Base-by-base conservation (phyloP, 2,329 filamentous ascomycete genomes). In the Lasiodiplodia sp. region DNA sequence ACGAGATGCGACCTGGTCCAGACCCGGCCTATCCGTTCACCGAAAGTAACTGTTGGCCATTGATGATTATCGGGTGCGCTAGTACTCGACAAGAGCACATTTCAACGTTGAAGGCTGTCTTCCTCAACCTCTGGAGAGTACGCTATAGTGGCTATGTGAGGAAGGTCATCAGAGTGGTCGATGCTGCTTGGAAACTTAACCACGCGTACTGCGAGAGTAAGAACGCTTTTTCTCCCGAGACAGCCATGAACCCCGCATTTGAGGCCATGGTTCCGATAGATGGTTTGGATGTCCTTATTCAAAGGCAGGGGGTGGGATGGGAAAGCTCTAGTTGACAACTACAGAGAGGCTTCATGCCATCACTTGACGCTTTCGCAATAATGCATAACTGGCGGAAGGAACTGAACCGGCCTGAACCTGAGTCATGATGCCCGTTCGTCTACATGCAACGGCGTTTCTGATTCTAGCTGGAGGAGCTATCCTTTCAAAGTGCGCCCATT, bases 11-110 rank as follows among this genome's bases (percentile, higher is more conserved):
- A 1, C 25, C 16, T 14, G 58, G 44, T 4, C 58, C 44, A 3
- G 34, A 63, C 12, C 44, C 58, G 1, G 28, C 58, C 2, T 63
- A 52, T 16, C 58, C 58, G 8, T 63, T 63, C 12, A 63, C 58
- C 10, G 58, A 63, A 37, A 51, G 58, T 16, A 51, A 44, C 31
- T 66, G 63, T 49, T 66, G 63, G 63, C 63, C 63, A 2, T 8
- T 66, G 63, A 55, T 66, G 63, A 34, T 66, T 21, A 28, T 66
- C 8, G 63, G 63, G 1, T 66, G 63, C 23, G 49, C 63, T 11
- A 14, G 51, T 12, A 14, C 55, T 21, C 49, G 23, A 1, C 16
- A 47, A 4, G 34, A 44, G 12, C 63, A 66, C 21, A 23, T 66
- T 10, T 3, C 1, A 10, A 55, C 18, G 3, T 8, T 66, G 23